Evolutionary conservation across 441 rosid genomes (phyloP).

Genomic region (Jatropha podagrica): DNA sequence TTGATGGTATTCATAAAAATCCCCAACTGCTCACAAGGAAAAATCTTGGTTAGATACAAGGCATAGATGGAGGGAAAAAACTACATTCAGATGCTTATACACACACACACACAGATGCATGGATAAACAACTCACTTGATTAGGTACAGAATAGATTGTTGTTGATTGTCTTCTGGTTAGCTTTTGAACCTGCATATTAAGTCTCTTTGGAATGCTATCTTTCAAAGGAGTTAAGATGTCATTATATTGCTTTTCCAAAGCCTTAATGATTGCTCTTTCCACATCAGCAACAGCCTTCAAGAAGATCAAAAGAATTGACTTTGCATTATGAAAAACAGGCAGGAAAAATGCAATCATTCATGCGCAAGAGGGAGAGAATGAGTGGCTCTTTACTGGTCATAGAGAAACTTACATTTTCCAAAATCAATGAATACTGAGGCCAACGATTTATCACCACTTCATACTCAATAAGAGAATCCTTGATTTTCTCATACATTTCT

Average conservation of each 20-base stretch:
- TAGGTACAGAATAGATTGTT: constrained; percentile 70
- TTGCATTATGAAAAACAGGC: constrained; percentile 3
- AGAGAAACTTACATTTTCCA: constrained; percentile 71
- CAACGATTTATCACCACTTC: constrained; percentile 91
- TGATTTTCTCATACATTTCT: constrained; percentile 86
- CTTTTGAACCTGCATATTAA: constrained; percentile 95
- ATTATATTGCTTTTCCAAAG: constrained; percentile 86
- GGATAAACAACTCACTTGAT: constrained; percentile 52
- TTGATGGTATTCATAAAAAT: constrained; percentile 82
- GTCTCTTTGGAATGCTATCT: constrained; percentile 83
- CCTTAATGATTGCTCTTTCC: constrained; percentile 85
- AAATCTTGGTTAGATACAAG: constrained; percentile 13
- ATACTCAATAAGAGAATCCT: constrained; percentile 65
- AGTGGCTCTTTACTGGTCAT: neutral
- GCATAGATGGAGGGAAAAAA: neutral
- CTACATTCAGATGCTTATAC: neutral
- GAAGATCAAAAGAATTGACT: constrained; percentile 12
- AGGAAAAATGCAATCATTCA: neutral
- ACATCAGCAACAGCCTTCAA: constrained; percentile 73
- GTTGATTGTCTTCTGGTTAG: constrained; percentile 86
- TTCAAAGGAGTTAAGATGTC: constrained; percentile 84
- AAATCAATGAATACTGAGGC: constrained; percentile 84
- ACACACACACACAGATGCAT: neutral
- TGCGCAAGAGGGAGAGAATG: neutral
- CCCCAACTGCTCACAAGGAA: constrained; percentile 63